Percentiles rank a stretch among this genome's conserved stretches.
Evolutionary conservation across 257 asterid genomes (phyloP).

Genomic region (Solanum ossicruentum): DNA sequence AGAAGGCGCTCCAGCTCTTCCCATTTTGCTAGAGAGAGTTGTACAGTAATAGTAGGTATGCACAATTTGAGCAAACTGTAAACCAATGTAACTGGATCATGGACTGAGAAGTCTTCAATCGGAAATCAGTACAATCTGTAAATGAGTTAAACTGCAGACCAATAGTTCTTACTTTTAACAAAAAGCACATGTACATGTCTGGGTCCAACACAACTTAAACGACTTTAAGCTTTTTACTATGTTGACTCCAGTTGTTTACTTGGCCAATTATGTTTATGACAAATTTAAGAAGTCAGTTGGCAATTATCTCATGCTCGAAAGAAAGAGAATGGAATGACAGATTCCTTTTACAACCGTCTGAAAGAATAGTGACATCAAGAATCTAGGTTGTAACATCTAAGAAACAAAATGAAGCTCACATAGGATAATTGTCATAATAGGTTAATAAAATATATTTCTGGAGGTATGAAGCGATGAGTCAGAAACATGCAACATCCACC

Average conservation of each 20-base stretch:
- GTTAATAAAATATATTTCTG: neutral
- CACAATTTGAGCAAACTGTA: neutral
- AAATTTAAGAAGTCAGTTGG: neutral
- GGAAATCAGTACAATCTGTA: neutral
- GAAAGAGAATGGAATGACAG: neutral
- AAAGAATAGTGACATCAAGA: neutral
- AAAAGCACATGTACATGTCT: neutral
- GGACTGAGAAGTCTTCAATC: neutral
- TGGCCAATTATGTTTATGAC: neutral
- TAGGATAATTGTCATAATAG: neutral
- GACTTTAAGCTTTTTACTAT: neutral
- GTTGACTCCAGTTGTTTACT: neutral
- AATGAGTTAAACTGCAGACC: neutral
- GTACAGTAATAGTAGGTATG: neutral
- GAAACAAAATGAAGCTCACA: neutral
- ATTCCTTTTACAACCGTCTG: neutral
- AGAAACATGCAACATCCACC: slow-evolving; percentile 21
- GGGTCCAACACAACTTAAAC: neutral
- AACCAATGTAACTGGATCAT: neutral
- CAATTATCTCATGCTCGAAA: neutral
- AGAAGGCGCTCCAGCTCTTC: neutral
- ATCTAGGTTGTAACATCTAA: neutral
- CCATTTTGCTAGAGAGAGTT: neutral
- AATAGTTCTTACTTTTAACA: neutral
- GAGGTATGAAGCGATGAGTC: neutral